phyloP scores from a whole-genome alignment of 805 yeast species.

The Zygotorulaspora florentina region DNA sequence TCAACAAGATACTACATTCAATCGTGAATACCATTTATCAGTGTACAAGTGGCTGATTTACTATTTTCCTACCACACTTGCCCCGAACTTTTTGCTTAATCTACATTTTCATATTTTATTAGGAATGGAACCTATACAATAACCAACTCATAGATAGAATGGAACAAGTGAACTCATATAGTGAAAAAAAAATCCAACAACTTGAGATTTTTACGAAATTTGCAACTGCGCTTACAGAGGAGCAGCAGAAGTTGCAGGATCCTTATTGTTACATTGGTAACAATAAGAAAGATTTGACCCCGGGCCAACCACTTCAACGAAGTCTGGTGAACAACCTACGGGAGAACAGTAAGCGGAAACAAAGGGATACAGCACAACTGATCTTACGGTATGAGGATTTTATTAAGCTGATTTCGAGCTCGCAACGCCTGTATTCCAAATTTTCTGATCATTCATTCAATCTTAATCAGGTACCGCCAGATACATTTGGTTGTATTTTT shows the following conservation, averaged over 20 bases:
- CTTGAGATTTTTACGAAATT: conserved; percentile 42
- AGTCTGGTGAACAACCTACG: neutral
- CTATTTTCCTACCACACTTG: too few species aligned
- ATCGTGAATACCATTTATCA: too few species aligned
- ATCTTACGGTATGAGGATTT: conserved; percentile 37
- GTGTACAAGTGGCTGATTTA: too few species aligned
- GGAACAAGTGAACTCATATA: conserved; percentile 39
- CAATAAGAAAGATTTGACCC: neutral
- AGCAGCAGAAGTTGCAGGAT: conserved; percentile 15
- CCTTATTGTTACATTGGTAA: conserved; percentile 11
- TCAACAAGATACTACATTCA: too few species aligned
- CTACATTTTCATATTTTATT: neutral
- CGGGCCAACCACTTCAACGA: neutral
- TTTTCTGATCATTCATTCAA: conserved; percentile 40
- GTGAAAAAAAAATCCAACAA: conserved; percentile 38
- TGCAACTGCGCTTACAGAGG: conserved; percentile 37
- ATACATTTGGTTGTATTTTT: conserved; percentile 68
- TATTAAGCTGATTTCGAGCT: conserved; percentile 35
- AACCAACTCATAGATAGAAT: conserved; percentile 17
- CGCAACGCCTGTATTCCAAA: conserved; percentile 27
- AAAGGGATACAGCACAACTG: conserved; percentile 19
- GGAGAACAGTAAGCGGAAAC: neutral
- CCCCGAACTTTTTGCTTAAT: neutral
- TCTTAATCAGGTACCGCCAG: conserved; percentile 49
- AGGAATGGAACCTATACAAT: conserved; percentile 14